phyloP scores from a whole-genome alignment of 768 basidiomycete genomes.

The Suillus subaureus region DNA sequence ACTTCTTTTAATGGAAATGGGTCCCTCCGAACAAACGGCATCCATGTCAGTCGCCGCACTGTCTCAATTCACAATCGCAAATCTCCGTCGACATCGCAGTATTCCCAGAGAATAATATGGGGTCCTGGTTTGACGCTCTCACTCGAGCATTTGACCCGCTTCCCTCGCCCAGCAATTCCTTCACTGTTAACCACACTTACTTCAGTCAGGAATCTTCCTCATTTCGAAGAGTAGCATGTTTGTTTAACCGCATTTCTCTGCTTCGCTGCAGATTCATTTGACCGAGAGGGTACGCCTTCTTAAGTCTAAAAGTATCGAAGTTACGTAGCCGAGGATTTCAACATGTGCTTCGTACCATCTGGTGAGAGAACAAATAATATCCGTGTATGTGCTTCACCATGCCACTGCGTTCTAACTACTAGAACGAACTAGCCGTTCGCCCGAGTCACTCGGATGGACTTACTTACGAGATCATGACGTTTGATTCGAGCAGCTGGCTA shows the following conservation, averaged over 20 bases:
- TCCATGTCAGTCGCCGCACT: constrained; percentile 20
- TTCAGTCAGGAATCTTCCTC: not conserved
- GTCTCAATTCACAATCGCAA: constrained; percentile 39
- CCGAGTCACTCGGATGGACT: not conserved
- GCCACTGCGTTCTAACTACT: not conserved
- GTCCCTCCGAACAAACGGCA: constrained; percentile 10
- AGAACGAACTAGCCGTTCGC: not conserved
- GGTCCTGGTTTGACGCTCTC: constrained; percentile 80
- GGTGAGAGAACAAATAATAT: not conserved
- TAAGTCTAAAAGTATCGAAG: not conserved
- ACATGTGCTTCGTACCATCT: not conserved
- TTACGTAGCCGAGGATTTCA: not conserved
- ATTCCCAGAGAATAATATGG: constrained; percentile 90
- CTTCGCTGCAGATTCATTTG: not conserved
- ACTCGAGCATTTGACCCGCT: constrained; percentile 50
- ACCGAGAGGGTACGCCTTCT: not conserved
- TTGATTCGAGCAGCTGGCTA: not conserved
- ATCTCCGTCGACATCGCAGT: constrained; percentile 87
- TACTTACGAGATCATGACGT: not conserved
- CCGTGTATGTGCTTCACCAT: not conserved
- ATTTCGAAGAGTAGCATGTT: not conserved
- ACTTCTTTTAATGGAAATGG: constrained; percentile 1
- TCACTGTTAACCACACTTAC: not conserved
- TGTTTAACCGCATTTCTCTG: not conserved
- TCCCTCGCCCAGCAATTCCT: not conserved